Conservation (phyloP, 169 alveolate species). For the Perkinsus chesapeaki region DNA sequence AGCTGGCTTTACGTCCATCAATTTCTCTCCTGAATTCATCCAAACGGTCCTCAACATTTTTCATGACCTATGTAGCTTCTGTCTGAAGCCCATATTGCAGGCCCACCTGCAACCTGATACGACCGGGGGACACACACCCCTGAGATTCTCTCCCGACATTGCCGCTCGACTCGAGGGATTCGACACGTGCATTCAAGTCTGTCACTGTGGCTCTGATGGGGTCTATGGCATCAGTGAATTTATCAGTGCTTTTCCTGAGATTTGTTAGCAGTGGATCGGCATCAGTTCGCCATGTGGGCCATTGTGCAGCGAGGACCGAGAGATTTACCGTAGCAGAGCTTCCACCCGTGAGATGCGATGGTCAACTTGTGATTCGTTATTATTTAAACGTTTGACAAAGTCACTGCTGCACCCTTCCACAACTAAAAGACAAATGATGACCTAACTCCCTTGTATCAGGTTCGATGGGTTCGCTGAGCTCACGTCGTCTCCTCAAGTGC, state of each 20-base stretch:
- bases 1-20: too few relatives aligned
- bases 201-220: background rate
- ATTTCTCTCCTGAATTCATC: background rate
- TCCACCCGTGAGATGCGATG: background rate
- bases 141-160: background rate
- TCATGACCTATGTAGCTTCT: background rate
- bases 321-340: background rate
- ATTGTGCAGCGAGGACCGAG: background rate
- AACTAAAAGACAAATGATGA: too few relatives aligned
- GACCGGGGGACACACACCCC: background rate
- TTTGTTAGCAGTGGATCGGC: background rate
- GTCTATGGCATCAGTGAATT: background rate
- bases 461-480: background rate
- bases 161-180: background rate
- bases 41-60: background rate
- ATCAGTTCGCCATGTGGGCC: background rate
- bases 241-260: background rate
- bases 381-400: background rate
- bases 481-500: background rate
- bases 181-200: background rate
- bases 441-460: background rate
- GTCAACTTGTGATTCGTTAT: background rate
- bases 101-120: background rate
- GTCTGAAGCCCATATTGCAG: background rate
- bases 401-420: background rate